phyloP scores from a whole-genome alignment of 202 grass and related monocot genomes.

The Elaeis oleifera region DNA sequence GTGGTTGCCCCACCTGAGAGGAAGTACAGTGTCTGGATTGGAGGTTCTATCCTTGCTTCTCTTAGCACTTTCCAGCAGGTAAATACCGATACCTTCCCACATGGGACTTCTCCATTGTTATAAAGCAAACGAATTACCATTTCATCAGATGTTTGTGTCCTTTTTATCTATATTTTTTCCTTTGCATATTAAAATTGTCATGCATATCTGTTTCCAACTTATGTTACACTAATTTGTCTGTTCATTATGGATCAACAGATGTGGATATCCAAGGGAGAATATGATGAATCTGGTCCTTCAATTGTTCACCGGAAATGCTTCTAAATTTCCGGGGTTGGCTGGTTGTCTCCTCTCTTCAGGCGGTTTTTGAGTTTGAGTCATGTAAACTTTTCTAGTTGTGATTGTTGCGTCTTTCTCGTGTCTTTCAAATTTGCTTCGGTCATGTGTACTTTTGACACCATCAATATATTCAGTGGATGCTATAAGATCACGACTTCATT shows the following conservation, averaged over 20 bases:
- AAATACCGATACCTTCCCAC: neutral
- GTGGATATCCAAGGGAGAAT: slow-evolving; percentile 44
- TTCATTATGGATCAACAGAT: slow-evolving; percentile 19
- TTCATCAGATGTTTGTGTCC: too few species aligned
- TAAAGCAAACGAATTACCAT: too few species aligned
- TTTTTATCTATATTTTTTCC: too few species aligned
- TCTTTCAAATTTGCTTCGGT: neutral
- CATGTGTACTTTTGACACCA: neutral
- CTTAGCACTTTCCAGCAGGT: slow-evolving; percentile 53
- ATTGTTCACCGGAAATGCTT: slow-evolving; percentile 57
- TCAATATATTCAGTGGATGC: neutral
- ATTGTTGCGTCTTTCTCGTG: neutral
- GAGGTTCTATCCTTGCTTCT: slow-evolving; percentile 46
- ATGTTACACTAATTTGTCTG: too few species aligned
- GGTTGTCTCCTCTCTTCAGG: slow-evolving; percentile 5
- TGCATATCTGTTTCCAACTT: too few species aligned
- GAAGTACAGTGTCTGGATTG: slow-evolving; percentile 49
- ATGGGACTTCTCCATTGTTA: too few species aligned
- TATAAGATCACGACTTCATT: neutral
- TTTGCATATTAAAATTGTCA: too few species aligned
- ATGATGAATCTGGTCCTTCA: slow-evolving; percentile 34
- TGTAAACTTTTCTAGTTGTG: neutral
- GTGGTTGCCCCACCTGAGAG: slow-evolving; percentile 42
- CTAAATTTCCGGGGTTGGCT: slow-evolving; percentile 13
- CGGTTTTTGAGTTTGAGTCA: slow-evolving; percentile 2